Percentiles rank a stretch among this genome's conserved stretches.
These are phyloP conservation scores for Trichoderma polysporum DNA, from an alignment of 2,329 filamentous ascomycete species.

Conservation along the genomic window DNA sequence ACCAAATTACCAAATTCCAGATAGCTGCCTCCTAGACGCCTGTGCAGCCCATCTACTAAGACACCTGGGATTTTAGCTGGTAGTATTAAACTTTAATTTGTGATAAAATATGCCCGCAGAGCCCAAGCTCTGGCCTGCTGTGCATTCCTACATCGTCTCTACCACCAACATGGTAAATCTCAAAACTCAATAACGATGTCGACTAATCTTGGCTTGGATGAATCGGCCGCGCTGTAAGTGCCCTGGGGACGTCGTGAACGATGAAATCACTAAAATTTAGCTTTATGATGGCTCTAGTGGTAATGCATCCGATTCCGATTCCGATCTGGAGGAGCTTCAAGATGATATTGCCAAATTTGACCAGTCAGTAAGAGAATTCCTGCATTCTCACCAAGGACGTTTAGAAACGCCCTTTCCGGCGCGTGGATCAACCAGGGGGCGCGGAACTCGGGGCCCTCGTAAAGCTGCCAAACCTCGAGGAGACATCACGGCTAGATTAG, in stretches of 20 bases:
- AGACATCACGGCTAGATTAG: constrained; percentile 68
- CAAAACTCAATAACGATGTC: neutral
- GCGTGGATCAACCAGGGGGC: constrained; percentile 29
- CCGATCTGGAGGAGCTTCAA: constrained; percentile 45
- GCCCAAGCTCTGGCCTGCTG: neutral
- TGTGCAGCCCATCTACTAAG: no score
- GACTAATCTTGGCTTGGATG: neutral
- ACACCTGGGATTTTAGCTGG: neutral
- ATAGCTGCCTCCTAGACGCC: neutral
- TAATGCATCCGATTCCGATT: constrained; percentile 43
- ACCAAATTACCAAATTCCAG: neutral
- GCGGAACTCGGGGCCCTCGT: constrained; percentile 47
- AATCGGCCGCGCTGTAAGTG: neutral
- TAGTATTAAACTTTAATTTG: neutral
- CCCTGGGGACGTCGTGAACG: neutral
- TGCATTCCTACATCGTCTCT: neutral
- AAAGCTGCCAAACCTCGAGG: constrained; percentile 67
- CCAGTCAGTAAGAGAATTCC: constrained; percentile 42
- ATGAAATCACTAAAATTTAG: neutral
- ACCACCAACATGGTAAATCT: neutral
- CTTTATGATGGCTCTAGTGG: constrained; percentile 24
- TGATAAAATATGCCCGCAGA: neutral
- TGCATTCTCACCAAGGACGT: constrained; percentile 39
- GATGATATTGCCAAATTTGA: constrained; percentile 46
- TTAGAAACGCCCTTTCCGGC: constrained; percentile 23